Percentiles rank a stretch among this genome's conserved stretches.
phyloP scores from a whole-genome alignment of 2,329 filamentous ascomycete species.

The Xylariaceae sp. region DNA sequence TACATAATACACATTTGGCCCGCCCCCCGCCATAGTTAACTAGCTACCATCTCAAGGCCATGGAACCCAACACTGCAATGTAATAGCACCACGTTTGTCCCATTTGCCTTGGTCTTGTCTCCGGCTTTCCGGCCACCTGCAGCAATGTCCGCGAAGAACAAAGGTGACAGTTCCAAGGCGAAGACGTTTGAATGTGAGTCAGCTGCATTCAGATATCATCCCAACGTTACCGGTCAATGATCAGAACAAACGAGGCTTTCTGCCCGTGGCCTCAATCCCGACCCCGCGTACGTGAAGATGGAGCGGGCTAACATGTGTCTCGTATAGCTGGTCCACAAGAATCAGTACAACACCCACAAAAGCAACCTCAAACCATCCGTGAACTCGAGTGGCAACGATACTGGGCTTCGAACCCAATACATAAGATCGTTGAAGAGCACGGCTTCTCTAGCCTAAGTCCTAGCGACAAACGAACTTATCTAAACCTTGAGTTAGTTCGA shows the following conservation, averaged over 20 bases:
- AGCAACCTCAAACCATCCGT: conserved; percentile 40
- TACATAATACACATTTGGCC: too few relatives aligned
- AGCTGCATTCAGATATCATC: conserved; percentile 4
- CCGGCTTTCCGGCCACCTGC: conserved; percentile 11
- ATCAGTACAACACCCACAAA: conserved; percentile 29
- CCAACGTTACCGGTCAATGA: conserved; percentile 1
- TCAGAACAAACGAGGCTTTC: conserved; percentile 1
- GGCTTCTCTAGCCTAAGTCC: conserved; percentile 42
- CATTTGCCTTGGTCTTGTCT: not conserved
- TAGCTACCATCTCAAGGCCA: not conserved
- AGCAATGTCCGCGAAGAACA: conserved; percentile 32
- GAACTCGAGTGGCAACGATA: conserved; percentile 44
- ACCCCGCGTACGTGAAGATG: not conserved
- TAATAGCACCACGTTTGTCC: not conserved
- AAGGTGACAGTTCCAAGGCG: conserved; percentile 24
- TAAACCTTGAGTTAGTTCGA: conserved; percentile 41
- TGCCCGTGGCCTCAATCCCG: conserved; percentile 4
- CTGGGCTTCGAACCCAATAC: conserved; percentile 46
- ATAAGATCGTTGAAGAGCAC: conserved; percentile 39
- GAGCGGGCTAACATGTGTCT: not conserved
- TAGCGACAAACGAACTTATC: conserved; percentile 45
- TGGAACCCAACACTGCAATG: not conserved
- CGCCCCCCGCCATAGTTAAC: too few relatives aligned
- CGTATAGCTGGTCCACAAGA: conserved; percentile 20
- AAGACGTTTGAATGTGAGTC: conserved; percentile 28